Conservation (phyloP, 192 early-diverging fungal genomes). For the Coemansia sp. region DNA sequence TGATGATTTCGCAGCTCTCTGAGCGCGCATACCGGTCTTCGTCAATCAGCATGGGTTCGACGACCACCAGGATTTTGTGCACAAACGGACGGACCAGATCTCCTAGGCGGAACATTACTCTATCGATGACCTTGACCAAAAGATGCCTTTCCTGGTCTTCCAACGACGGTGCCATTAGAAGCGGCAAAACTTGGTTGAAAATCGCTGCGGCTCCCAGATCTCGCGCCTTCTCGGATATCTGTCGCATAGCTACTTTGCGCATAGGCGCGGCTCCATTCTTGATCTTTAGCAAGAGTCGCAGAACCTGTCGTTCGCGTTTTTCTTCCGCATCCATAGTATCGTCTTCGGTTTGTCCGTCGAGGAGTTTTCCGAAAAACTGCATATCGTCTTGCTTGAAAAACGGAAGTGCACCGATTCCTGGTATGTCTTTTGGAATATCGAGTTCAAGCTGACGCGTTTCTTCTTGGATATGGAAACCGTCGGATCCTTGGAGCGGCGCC, state of each 20-base stretch:
- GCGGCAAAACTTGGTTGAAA: constrained; percentile 94
- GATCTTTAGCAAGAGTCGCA: constrained; percentile 94
- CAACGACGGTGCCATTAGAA: constrained; percentile 95
- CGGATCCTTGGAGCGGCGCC: constrained; percentile 73
- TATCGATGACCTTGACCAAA: constrained; percentile 97
- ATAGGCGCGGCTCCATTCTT: constrained; percentile 97
- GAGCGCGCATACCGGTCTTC: constrained; percentile 96
- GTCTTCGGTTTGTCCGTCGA: constrained; percentile 83
- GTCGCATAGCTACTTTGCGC: constrained; percentile 90
- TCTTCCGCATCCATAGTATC: constrained; percentile 78
- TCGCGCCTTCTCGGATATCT: constrained; percentile 94
- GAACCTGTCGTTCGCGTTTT: constrained; percentile 92
- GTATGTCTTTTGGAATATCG: constrained; percentile 83
- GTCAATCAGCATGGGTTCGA: constrained; percentile 96
- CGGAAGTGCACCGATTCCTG: constrained; percentile 83
- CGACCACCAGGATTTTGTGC: constrained; percentile 98
- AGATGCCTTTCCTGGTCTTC: constrained; percentile 99
- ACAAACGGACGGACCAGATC: constrained; percentile 95
- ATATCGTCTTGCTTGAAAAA: constrained; percentile 97
- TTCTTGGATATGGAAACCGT: constrained; percentile 83
- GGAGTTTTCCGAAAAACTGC: constrained; percentile 93
- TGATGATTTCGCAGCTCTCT: constrained; percentile 97
- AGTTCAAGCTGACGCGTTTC: constrained; percentile 62
- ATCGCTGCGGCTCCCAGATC: constrained; percentile 92
- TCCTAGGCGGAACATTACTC: constrained; percentile 93